Conservation (phyloP, 805 yeast species). For the Starmerella potacharoeniae region DNA sequence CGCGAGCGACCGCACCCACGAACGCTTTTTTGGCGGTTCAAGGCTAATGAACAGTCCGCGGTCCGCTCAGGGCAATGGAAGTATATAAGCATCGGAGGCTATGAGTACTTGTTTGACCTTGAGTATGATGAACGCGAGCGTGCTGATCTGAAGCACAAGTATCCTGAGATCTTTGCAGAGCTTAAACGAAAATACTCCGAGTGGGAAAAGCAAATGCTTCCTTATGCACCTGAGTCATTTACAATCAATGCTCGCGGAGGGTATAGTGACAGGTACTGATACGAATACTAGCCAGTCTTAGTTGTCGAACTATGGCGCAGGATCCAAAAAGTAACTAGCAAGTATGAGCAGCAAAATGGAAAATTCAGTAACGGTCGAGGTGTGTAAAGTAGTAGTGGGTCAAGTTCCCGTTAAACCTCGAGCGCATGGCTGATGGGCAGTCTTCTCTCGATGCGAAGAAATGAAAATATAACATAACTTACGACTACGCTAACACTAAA, state of each 20-base stretch:
- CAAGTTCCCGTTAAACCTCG: too few species aligned
- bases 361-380: too few species aligned
- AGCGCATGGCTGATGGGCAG: too few species aligned
- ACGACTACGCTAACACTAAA: too few species aligned
- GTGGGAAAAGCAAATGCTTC: constrained; percentile 23
- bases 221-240: background rate
- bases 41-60: constrained; percentile 18
- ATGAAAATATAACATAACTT: too few species aligned
- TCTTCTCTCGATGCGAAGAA: too few species aligned
- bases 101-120: constrained; percentile 24
- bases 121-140: constrained; percentile 42
- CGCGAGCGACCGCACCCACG: constrained; percentile 9
- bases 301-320: too few species aligned
- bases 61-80: constrained; percentile 20
- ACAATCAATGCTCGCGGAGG: background rate
- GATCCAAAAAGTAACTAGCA: too few species aligned
- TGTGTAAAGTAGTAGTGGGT: too few species aligned
- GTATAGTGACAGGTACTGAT: background rate
- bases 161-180: constrained; percentile 33
- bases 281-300: too few species aligned
- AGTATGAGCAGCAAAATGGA: too few species aligned
- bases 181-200: constrained; percentile 40
- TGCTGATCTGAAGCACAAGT: constrained; percentile 32
- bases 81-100: constrained; percentile 18
- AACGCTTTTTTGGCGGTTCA: constrained; percentile 22